phyloP scores from a whole-genome alignment of 768 basidiomycete genomes.

The Podaxis carcinomalis region DNA sequence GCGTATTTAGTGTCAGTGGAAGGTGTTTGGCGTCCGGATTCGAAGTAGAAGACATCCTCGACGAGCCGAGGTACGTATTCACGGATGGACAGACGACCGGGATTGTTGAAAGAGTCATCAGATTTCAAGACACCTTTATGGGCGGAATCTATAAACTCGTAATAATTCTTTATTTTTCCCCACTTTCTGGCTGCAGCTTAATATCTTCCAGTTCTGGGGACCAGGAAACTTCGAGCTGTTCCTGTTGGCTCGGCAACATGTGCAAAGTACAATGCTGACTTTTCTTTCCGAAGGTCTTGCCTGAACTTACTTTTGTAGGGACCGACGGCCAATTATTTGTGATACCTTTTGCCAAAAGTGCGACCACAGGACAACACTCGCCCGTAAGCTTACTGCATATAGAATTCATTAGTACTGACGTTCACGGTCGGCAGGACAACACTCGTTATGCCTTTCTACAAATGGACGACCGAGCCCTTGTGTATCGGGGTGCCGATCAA shows the following conservation, averaged over 20 bases:
- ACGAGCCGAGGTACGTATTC: constrained; percentile 43
- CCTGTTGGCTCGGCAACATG: constrained; percentile 54
- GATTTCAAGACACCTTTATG: constrained; percentile 85
- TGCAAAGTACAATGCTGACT: constrained; percentile 38
- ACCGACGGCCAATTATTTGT: constrained; percentile 72
- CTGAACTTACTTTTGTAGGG: constrained; percentile 29
- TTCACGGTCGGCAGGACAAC: constrained; percentile 61
- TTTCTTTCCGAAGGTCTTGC: background rate
- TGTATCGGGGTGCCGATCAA: constrained; percentile 95
- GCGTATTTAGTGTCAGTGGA: constrained; percentile 85
- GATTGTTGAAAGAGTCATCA: constrained; percentile 14
- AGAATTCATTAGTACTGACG: background rate
- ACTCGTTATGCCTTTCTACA: constrained; percentile 94
- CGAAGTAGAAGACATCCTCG: constrained; percentile 58
- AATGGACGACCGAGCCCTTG: constrained; percentile 88
- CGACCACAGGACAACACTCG: constrained; percentile 85
- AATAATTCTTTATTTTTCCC: constrained; percentile 32
- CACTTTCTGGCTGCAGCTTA: background rate
- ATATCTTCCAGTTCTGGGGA: constrained; percentile 74
- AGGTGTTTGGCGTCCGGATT: constrained; percentile 79
- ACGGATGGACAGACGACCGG: constrained; percentile 5
- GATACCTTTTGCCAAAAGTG: constrained; percentile 93
- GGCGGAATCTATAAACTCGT: constrained; percentile 73
- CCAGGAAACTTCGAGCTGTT: constrained; percentile 90
- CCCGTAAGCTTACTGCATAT: constrained; percentile 53